A percentile compares a stretch with the other conserved stretches of the same genome.
These are phyloP conservation scores for Bipolaris victoriae DNA, from an alignment of 2,329 filamentous ascomycete species.

Conservation along the genomic window DNA sequence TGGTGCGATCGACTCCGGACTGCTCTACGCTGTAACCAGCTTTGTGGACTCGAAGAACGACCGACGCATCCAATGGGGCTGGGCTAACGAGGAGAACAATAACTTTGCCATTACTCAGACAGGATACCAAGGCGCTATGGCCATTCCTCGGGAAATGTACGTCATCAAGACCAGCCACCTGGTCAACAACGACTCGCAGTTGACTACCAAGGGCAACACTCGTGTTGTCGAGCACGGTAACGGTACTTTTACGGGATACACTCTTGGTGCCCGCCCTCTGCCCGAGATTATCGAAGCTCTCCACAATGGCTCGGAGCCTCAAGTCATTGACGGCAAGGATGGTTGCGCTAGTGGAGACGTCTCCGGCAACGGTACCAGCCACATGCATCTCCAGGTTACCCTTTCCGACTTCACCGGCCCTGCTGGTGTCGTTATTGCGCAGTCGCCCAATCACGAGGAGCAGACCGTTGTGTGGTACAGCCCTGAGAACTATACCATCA, in stretches of 20 bases:
- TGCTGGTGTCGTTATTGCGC: slow-evolving; percentile 52
- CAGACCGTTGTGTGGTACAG: slow-evolving; percentile 55
- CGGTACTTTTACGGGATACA: slow-evolving; percentile 53
- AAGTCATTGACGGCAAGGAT: slow-evolving; percentile 25
- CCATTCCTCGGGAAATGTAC: slow-evolving; percentile 55
- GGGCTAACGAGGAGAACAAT: slow-evolving; percentile 54
- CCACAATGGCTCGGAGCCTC: slow-evolving; percentile 34
- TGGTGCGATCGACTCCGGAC: slow-evolving; percentile 53
- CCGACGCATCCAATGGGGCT: slow-evolving; percentile 56
- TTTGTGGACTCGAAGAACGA: slow-evolving; percentile 58
- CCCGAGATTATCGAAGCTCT: slow-evolving; percentile 53
- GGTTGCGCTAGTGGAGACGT: slow-evolving; percentile 32
- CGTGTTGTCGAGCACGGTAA: slow-evolving; percentile 44
- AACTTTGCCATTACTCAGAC: slow-evolving; percentile 51
- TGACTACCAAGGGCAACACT: slow-evolving; percentile 46
- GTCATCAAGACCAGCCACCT: slow-evolving; percentile 53
- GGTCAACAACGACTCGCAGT: slow-evolving; percentile 42
- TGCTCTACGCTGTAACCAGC: slow-evolving; percentile 54
- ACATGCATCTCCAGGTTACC: slow-evolving; percentile 52
- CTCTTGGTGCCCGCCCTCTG: slow-evolving; percentile 53
- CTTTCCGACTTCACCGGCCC: slow-evolving; percentile 49
- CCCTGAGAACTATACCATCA: slow-evolving; percentile 55
- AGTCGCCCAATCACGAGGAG: slow-evolving; percentile 53
- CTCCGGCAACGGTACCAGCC: slow-evolving; percentile 38
- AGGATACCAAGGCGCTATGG: slow-evolving; percentile 54